Percentiles rank a stretch among this genome's conserved stretches.
These are phyloP conservation scores for Trichosporon sp. DNA, from an alignment of 1,284 basidiomycete species.

Conservation along the genomic window DNA sequence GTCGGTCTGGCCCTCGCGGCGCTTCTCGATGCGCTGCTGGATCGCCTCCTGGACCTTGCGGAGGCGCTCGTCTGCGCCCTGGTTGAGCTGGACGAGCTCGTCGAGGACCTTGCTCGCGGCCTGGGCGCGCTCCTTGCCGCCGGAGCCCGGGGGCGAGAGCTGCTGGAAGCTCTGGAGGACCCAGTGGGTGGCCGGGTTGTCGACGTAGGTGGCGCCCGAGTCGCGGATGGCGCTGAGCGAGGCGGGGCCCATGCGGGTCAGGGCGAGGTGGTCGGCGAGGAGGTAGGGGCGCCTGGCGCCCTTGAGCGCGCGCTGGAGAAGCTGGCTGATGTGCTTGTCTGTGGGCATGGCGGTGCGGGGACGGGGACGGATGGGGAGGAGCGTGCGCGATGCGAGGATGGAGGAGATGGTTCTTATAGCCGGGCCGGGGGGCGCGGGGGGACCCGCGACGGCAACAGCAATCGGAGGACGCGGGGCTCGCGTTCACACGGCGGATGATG, in stretches of 20 bases:
- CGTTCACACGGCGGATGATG: background rate
- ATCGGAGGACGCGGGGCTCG: background rate
- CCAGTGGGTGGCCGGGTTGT: constrained; percentile 17
- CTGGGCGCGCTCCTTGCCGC: background rate
- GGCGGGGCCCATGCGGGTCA: constrained; percentile 11
- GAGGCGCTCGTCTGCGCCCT: constrained; percentile 1
- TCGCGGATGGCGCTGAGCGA: constrained; percentile 7
- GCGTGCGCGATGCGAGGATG: background rate
- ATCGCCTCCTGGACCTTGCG: constrained; percentile 11
- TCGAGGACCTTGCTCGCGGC: constrained; percentile 9
- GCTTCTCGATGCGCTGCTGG: constrained; percentile 14
- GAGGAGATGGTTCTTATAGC: background rate
- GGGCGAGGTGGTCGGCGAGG: constrained; percentile 16
- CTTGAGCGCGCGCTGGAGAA: constrained; percentile 10
- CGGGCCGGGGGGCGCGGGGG: too few relatives aligned
- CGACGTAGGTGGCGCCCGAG: constrained; percentile 12
- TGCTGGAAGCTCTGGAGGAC: constrained; percentile 13
- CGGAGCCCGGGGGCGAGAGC: background rate
- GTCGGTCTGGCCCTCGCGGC: background rate
- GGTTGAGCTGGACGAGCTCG: constrained; percentile 10
- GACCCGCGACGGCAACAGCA: too few relatives aligned
- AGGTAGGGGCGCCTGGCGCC: constrained; percentile 7
- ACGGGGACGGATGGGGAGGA: background rate
- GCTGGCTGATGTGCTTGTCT: constrained; percentile 12
- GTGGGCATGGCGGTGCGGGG: constrained; percentile 5